Percentiles rank a stretch among this genome's conserved stretches.
Conservation (phyloP, 352 stramenopile species). For the Aphanomyces euteiches region DNA sequence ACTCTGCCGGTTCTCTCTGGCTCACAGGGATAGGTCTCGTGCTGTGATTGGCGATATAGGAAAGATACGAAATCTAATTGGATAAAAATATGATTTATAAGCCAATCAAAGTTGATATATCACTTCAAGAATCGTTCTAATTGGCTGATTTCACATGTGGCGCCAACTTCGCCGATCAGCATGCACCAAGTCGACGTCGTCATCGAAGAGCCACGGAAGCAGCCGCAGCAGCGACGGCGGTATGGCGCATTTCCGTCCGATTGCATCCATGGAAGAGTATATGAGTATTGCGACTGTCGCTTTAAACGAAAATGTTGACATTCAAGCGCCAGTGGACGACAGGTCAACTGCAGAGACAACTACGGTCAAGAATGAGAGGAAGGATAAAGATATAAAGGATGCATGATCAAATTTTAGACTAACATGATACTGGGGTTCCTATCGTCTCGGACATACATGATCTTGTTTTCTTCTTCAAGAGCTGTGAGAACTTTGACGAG, state of each 20-base stretch:
- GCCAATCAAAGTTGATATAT: background rate
- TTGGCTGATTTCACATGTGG: background rate
- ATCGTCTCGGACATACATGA: conserved; percentile 87
- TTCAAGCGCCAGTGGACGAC: background rate
- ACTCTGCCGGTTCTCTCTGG: conserved; percentile 19
- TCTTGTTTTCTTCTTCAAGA: conserved; percentile 84
- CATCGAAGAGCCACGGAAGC: background rate
- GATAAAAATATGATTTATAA: background rate
- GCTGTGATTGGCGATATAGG: background rate
- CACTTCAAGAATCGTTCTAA: background rate
- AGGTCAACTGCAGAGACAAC: background rate
- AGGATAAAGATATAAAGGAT: conserved; percentile 5
- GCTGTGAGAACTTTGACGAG: conserved; percentile 66
- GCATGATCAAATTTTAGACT: conserved; percentile 48
- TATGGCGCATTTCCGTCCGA: conserved; percentile 10
- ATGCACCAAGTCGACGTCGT: background rate
- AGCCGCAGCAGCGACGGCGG: background rate
- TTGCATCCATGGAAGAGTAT: conserved; percentile 8
- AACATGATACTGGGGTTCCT: conserved; percentile 78
- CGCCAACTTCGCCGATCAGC: too few relatives aligned
- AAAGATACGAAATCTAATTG: background rate
- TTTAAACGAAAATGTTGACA: conserved; percentile 7
- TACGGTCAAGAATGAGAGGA: background rate
- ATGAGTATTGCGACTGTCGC: conserved; percentile 14
- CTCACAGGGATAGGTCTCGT: conserved; percentile 10